Conservation (phyloP, 2,329 filamentous ascomycete species). For the Thielaviopsis populi region DNA sequence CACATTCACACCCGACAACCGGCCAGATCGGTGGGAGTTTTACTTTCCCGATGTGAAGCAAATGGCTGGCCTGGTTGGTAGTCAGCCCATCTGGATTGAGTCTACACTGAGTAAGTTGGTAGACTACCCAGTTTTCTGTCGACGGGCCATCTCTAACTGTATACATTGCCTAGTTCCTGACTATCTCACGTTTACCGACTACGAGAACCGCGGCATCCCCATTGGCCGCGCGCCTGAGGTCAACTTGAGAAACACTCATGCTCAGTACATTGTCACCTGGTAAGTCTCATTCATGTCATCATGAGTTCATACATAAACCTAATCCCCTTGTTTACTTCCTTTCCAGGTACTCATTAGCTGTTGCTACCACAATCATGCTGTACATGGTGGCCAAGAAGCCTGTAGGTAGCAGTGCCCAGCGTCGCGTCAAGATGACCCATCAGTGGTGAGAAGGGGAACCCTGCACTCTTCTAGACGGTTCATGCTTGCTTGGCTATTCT, state of each 20-base stretch:
- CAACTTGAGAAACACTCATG: slow-evolving; percentile 88
- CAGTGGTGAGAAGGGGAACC: slow-evolving; percentile 42
- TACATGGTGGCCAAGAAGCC: slow-evolving; percentile 91
- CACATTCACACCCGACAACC: slow-evolving; percentile 86
- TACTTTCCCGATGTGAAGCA: slow-evolving; percentile 89
- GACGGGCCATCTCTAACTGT: neutral
- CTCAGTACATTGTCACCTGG: slow-evolving; percentile 99
- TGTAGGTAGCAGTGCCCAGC: slow-evolving; percentile 47
- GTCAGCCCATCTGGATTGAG: slow-evolving; percentile 87
- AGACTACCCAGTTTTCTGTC: neutral
- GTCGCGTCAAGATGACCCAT: slow-evolving; percentile 61
- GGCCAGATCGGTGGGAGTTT: slow-evolving; percentile 68
- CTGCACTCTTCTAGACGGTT: slow-evolving; percentile 19
- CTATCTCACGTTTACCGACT: slow-evolving; percentile 58
- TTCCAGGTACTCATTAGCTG: slow-evolving; percentile 65
- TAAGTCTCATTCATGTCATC: slow-evolving; percentile 32
- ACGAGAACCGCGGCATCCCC: slow-evolving; percentile 68
- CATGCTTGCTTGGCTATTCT: slow-evolving; percentile 21
- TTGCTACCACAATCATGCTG: slow-evolving; percentile 86
- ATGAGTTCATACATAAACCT: neutral
- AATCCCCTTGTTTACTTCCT: neutral
- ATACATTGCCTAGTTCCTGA: slow-evolving; percentile 49
- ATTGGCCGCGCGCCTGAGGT: slow-evolving; percentile 81
- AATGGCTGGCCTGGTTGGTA: slow-evolving; percentile 73
- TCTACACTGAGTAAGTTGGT: slow-evolving; percentile 65